Base-by-base conservation (phyloP, 331 rosid species). In the Acacia concinna region DNA sequence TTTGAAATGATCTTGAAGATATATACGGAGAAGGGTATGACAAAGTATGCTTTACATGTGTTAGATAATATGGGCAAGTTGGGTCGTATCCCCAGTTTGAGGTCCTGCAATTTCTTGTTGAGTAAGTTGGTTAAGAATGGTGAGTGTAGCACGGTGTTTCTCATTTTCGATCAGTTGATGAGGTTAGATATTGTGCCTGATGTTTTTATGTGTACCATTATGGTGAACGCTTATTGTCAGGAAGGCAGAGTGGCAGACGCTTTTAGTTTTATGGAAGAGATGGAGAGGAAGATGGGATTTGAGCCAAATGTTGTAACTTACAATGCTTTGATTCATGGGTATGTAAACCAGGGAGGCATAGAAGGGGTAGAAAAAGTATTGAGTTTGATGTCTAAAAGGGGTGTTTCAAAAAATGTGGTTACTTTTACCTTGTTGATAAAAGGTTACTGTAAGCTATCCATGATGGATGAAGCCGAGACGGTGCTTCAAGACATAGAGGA, bases 91-190 rank as follows among this genome's bases (percentile, higher is more conserved):
- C 97, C 97, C 15, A 85, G 88, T 54, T 85, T 92, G 85, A 75
- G 87, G 88, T 89, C 98, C 27, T 91, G 97, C 74, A 94, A 88
- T 83, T 83, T 78, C 79, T 84, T 94, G 84, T 71, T 94, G 82
- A 90, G 90, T 68, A 83, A 64, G 81, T 82, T 92, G 66, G 92
- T 94, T 0, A 84, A 40, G 8, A 84, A 41, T 23, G 87, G 89
- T 0, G 93, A 89, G 47, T 21, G 49, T 54, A 60, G 47, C 41
- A 40, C 34, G 0, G 97, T 91, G 0, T 6, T 87, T 46, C 84
- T 84, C 63, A 88, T 92, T 51, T 94, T 81, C 23, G 90, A 89
- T 64, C 97, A 92, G 84, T 67, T 92, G 65, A 21, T 34, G 49
- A 64, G 85, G 32, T 79, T 84, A 59, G 95, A 92, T 62, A 74